Conservation (phyloP, 306 rosid genomes). For the Fagus crenata region DNA sequence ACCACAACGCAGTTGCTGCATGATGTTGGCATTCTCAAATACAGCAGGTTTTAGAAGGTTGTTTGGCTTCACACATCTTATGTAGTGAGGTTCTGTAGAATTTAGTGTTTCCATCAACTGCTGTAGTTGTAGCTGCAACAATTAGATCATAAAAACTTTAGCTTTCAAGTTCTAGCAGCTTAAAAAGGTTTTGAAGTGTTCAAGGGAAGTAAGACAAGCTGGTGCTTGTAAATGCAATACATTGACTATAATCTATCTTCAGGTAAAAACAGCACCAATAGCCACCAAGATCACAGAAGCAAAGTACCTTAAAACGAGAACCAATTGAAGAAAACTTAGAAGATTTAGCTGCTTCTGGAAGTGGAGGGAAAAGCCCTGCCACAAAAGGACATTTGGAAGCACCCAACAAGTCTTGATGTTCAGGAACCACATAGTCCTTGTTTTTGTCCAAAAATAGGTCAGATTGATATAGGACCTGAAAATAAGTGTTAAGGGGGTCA, state of each 20-base stretch:
- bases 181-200: slow-evolving; percentile 28
- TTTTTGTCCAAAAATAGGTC: slow-evolving; percentile 96
- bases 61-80: slow-evolving; percentile 97
- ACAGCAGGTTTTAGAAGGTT: slow-evolving; percentile 89
- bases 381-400: slow-evolving; percentile 91
- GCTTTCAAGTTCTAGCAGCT: slow-evolving; percentile 35
- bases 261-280: slow-evolving; percentile 15
- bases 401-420: slow-evolving; percentile 89
- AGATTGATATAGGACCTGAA: slow-evolving; percentile 89
- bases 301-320: slow-evolving; percentile 88
- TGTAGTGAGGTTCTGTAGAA: slow-evolving; percentile 92
- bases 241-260: slow-evolving; percentile 1
- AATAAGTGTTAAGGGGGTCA: slow-evolving; percentile 34
- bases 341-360: slow-evolving; percentile 89
- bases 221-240: slow-evolving; percentile 26
- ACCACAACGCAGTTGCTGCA: slow-evolving; percentile 99
- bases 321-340: slow-evolving; percentile 97
- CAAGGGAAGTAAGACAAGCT: slow-evolving; percentile 28
- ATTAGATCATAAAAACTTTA: slow-evolving; percentile 31
- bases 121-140: slow-evolving; percentile 88
- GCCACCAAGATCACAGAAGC: slow-evolving; percentile 16
- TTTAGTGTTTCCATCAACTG: slow-evolving; percentile 80
- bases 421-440: slow-evolving; percentile 97
- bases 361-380: slow-evolving; percentile 96
- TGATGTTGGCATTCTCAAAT: slow-evolving; percentile 83